These are phyloP conservation scores for Hibiscus trionum DNA, from an alignment of 345 rosid species.

Conservation along the genomic window DNA sequence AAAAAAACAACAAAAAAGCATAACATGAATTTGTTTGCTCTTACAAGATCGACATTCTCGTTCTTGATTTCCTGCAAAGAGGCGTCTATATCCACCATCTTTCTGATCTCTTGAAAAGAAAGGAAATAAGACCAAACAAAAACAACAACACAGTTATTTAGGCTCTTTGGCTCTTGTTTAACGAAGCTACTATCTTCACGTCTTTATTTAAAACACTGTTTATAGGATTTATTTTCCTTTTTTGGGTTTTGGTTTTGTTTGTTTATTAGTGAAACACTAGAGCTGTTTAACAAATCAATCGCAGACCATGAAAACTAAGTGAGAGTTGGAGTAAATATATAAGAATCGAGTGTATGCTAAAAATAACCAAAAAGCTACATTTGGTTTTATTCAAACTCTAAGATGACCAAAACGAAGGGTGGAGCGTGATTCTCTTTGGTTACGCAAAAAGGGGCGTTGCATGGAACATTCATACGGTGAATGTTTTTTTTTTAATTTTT, in stretches of 20 bases:
- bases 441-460: not conserved
- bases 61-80: conserved; percentile 61
- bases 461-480: not conserved
- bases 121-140: too few relatives aligned
- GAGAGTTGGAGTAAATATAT: not conserved
- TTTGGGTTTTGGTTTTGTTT: not conserved
- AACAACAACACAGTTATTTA: not conserved
- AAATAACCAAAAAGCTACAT: not conserved
- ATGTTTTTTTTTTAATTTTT: not conserved
- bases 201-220: not conserved
- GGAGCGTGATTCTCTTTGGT: conserved; percentile 6
- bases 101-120: not conserved
- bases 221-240: not conserved
- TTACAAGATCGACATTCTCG: conserved; percentile 60
- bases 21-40: not conserved
- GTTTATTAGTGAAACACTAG: not conserved
- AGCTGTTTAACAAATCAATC: not conserved
- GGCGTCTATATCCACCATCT: conserved; percentile 19
- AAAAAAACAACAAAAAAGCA: not conserved
- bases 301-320: not conserved
- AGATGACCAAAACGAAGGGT: conserved; percentile 1
- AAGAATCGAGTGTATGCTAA: not conserved
- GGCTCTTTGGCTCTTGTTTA: not conserved
- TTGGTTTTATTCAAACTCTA: not conserved
- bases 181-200: not conserved